phyloP scores from a whole-genome alignment of 768 basidiomycete species.

The Tubosaeta sp. region DNA sequence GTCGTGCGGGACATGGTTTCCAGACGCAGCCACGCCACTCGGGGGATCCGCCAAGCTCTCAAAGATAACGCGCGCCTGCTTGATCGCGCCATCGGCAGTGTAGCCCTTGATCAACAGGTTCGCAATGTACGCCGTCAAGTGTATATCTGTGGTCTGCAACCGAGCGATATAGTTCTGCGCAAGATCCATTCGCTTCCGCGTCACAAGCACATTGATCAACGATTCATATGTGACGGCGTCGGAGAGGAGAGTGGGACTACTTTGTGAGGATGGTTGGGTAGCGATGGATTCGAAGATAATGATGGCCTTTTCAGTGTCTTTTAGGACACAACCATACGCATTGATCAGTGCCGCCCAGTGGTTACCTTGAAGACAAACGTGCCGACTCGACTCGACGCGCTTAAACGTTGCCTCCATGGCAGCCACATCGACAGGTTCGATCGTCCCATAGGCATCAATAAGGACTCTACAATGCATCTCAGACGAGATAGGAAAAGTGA shows the following conservation, averaged over 20 bases:
- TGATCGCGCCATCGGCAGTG: slow-evolving; percentile 64
- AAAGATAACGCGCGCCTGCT: slow-evolving; percentile 71
- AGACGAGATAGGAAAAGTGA: neutral
- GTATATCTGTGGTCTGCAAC: slow-evolving; percentile 60
- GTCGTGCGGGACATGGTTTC: slow-evolving; percentile 80
- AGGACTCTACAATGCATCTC: slow-evolving; percentile 53
- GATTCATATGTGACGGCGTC: slow-evolving; percentile 91
- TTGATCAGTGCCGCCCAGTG: slow-evolving; percentile 88
- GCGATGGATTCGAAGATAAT: slow-evolving; percentile 73
- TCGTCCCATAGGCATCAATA: slow-evolving; percentile 81
- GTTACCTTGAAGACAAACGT: slow-evolving; percentile 39
- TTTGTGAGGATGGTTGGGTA: slow-evolving; percentile 42
- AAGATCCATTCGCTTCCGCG: slow-evolving; percentile 73
- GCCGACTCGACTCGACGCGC: slow-evolving; percentile 44
- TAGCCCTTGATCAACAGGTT: slow-evolving; percentile 62
- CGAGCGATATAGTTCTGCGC: slow-evolving; percentile 62
- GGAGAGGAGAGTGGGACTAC: slow-evolving; percentile 37
- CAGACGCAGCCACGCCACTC: slow-evolving; percentile 78
- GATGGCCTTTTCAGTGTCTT: slow-evolving; percentile 74
- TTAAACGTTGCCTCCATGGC: slow-evolving; percentile 71
- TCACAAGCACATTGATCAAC: slow-evolving; percentile 80
- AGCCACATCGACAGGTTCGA: slow-evolving; percentile 74
- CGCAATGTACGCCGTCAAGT: slow-evolving; percentile 93
- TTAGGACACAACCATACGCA: slow-evolving; percentile 76
- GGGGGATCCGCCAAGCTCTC: slow-evolving; percentile 77